Base-by-base conservation (phyloP, 441 rosid species). In the Populus hybrid region DNA sequence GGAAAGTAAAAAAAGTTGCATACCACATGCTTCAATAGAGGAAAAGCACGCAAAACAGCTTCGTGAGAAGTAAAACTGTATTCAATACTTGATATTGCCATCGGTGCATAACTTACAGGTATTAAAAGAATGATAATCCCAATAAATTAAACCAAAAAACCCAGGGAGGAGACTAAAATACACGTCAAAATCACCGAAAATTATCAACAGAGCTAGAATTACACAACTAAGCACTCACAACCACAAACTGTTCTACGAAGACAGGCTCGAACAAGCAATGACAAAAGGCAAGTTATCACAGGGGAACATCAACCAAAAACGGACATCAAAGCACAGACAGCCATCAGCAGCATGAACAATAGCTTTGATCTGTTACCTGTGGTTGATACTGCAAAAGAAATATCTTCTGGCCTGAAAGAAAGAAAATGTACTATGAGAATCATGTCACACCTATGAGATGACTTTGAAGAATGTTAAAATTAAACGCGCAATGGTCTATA, bases 391-490 rank as follows among this genome's bases (percentile, higher is more conserved):
- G 91, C 88, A 1, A 74, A 85, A 67, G 97, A 83, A 75, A 90
- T 85, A 61, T 88, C 88, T 70, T 93, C 91, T 50, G 92, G 90
- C 91, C 99, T 95, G 88, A 80, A 78, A 78, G 64, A 54, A 46
- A 24, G 21, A 30, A 36, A 72, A 69, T 8, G 69, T 4, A 10
- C 24, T 71, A 57, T 73, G 66, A 82, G 72, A 77, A 67, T 65
- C 23, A n/a, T 26, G 36, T 61, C 4, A 38, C 26, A 26, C 26
- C n/a, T 5, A 30, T 20, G 18, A 73, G 38, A 77, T 21, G 30
- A n/a, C 2, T 16, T 30, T 3, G 67, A 54, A 67, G 67, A 28
- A 35, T 69, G 8, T 16, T 69, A 75, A 3, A n/a, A 57, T 50
- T n/a, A 38, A 11, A 64, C 34, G 68, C 23, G 35, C 8, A 28